Percentiles rank a stretch among this genome's conserved stretches.
phyloP scores from a whole-genome alignment of 306 rosid genomes.

The Fagus sylvatica region DNA sequence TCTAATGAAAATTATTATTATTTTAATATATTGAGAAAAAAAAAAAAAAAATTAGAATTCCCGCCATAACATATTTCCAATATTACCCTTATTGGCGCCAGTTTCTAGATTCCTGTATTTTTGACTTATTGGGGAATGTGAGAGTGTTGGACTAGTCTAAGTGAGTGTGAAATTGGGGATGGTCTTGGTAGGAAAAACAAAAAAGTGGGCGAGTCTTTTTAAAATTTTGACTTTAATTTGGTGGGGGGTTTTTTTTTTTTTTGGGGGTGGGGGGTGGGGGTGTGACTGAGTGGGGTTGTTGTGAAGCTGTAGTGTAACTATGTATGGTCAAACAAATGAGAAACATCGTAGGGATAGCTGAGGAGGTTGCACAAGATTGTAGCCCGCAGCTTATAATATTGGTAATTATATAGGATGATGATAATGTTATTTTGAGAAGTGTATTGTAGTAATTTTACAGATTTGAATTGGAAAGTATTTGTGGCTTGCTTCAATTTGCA shows the following conservation, averaged over 20 bases:
- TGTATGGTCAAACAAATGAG: not conserved
- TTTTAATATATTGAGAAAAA: not conserved
- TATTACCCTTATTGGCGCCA: conserved; percentile 35
- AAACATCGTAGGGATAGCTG: conserved; percentile 43
- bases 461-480: conserved; percentile 7
- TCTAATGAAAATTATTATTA: conserved; percentile 29
- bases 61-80: conserved; percentile 40
- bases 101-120: conserved; percentile 6
- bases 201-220: conserved; percentile 13
- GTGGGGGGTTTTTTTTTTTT: conserved; percentile 19
- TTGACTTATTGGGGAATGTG: conserved; percentile 48
- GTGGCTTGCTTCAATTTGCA: conserved; percentile 24
- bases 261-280: conserved; percentile 7
- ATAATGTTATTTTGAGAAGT: not conserved
- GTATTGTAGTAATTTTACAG: conserved; percentile 17
- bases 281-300: conserved; percentile 12
- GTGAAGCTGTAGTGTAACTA: conserved; percentile 23
- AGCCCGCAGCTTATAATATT: conserved; percentile 65
- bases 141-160: not conserved
- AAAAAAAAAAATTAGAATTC: conserved; percentile 10
- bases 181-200: not conserved
- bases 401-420: conserved; percentile 27
- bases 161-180: not conserved
- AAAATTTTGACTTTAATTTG: no score
- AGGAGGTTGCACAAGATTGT: conserved; percentile 57